phyloP scores from a whole-genome alignment of 176 grass and related monocot genomes.

The Oryza longistaminata region DNA sequence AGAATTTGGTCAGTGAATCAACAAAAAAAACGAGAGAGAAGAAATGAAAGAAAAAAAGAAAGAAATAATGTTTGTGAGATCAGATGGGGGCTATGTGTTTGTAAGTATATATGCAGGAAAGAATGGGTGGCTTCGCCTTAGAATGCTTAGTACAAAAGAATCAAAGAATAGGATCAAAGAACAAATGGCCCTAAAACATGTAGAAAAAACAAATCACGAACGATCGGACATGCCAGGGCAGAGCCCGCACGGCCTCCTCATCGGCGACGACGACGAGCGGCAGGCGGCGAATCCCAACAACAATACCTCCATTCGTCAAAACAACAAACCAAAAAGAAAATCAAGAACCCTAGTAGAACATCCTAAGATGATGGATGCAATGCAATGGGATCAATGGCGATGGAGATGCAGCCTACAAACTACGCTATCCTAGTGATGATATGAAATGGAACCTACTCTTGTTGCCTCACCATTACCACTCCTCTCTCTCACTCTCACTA shows the following conservation, averaged over 20 bases:
- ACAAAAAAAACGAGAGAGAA: constrained; percentile 5
- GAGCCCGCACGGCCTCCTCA: constrained; percentile 46
- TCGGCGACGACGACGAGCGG: constrained; percentile 17
- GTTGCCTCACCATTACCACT: constrained; percentile 49
- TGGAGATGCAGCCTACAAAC: constrained; percentile 27
- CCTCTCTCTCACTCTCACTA: constrained; percentile 7
- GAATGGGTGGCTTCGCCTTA: constrained; percentile 39
- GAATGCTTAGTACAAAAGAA: constrained; percentile 84
- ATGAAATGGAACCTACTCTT: background rate
- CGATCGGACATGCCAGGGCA: constrained; percentile 44
- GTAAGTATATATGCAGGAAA: constrained; percentile 61
- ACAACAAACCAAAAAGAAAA: background rate
- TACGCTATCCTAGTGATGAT: constrained; percentile 42
- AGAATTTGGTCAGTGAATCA: constrained; percentile 51
- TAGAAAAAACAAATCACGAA: background rate
- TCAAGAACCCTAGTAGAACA: background rate
- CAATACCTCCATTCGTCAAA: constrained; percentile 26
- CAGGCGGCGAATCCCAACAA: constrained; percentile 37
- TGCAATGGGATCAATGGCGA: background rate
- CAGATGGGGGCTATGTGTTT: constrained; percentile 34
- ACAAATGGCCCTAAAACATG: constrained; percentile 47
- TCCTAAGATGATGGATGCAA: constrained; percentile 5
- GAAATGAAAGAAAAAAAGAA: constrained; percentile 14
- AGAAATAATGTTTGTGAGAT: constrained; percentile 43
- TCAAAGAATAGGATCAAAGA: constrained; percentile 68